Evolutionary conservation across 768 basidiomycete species (phyloP).

Genomic region (Leccinum olivaceopallidum): DNA sequence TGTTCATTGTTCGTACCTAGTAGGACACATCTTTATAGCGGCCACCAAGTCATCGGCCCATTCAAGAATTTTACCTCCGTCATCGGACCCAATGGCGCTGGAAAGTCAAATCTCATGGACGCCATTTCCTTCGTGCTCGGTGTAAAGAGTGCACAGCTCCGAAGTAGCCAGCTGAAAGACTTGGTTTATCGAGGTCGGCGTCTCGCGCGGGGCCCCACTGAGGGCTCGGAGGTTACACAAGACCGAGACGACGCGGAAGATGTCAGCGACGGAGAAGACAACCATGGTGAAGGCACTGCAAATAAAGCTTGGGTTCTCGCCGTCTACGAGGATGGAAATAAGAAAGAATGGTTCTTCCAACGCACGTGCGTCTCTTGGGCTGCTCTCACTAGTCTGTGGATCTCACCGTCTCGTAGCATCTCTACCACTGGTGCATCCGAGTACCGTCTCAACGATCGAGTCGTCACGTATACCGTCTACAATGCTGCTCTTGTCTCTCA

Average conservation of each 20-base stretch:
- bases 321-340: conserved; percentile 74
- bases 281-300: conserved; percentile 77
- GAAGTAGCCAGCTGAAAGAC: conserved; percentile 93
- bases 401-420: conserved; percentile 53
- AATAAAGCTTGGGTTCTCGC: conserved; percentile 97
- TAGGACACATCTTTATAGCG: conserved; percentile 39
- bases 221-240: conserved; percentile 42
- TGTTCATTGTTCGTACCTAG: conserved; percentile 1
- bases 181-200: conserved; percentile 91
- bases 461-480: conserved; percentile 86
- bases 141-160: conserved; percentile 89
- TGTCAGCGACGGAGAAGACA: conserved; percentile 43
- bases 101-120: conserved; percentile 99
- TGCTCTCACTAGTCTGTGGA: background rate
- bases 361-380: conserved; percentile 67
- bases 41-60: conserved; percentile 85
- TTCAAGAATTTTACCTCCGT: conserved; percentile 94
- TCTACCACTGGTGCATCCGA: conserved; percentile 86
- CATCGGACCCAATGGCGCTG: conserved; percentile 98
- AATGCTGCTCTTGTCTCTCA: conserved; percentile 84
- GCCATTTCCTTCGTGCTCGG: conserved; percentile 99
- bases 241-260: conserved; percentile 53
- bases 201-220: conserved; percentile 52
- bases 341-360: conserved; percentile 88
- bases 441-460: conserved; percentile 80